Percentiles rank a stretch among this genome's conserved stretches.
Conservation (phyloP, 345 rosid species). For the Arabis alpina region DNA sequence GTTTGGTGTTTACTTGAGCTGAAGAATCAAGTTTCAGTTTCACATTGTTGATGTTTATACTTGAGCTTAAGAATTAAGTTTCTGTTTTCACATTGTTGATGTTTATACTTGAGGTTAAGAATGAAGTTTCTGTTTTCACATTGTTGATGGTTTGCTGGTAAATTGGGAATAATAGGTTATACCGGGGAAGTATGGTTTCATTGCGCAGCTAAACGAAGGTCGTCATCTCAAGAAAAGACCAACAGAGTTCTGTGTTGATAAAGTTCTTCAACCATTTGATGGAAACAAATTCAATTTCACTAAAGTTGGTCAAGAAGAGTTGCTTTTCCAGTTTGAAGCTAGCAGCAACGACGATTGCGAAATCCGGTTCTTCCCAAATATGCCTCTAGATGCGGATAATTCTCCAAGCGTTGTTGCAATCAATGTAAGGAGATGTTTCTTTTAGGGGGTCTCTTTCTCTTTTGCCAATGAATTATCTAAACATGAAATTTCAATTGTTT, state of each 20-base stretch:
- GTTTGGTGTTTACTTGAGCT: background rate
- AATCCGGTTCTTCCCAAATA: constrained; percentile 62
- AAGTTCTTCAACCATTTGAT: constrained; percentile 94
- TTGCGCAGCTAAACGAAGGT: constrained; percentile 95
- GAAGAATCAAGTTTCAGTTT: background rate
- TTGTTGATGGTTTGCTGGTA: background rate
- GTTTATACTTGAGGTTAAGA: background rate
- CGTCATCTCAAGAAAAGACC: constrained; percentile 98
- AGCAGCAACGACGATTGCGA: constrained; percentile 53
- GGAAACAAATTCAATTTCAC: constrained; percentile 92
- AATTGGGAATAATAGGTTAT: constrained; percentile 64
- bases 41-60: constrained; percentile 14
- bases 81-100: background rate
- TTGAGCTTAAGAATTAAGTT: background rate
- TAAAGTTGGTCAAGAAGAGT: constrained; percentile 93
- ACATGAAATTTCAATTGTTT: background rate
- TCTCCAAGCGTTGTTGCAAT: constrained; percentile 95
- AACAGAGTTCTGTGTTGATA: constrained; percentile 88
- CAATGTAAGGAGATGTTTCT: constrained; percentile 54
- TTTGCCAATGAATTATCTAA: background rate
- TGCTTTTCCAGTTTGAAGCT: constrained; percentile 91
- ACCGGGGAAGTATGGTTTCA: constrained; percentile 79
- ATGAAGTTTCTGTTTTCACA: background rate
- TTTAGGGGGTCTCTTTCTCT: background rate
- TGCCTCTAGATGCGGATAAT: constrained; percentile 64